phyloP scores from a whole-genome alignment of 495 filamentous ascomycete species.

The Hyaloscypha hepaticicola region DNA sequence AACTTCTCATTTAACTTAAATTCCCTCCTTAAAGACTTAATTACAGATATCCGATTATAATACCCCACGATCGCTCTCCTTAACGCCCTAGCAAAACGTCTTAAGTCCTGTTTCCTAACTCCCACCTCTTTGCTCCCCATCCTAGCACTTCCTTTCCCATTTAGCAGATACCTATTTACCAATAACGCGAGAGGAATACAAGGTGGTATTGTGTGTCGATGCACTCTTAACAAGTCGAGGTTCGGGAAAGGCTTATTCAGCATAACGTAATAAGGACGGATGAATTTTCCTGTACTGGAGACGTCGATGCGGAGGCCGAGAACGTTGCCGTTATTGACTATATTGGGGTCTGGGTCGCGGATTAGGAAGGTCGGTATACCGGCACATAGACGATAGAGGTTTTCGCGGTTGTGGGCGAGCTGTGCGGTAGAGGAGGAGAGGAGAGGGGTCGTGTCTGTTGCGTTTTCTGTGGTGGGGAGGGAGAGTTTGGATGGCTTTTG shows the following conservation, averaged over 20 bases:
- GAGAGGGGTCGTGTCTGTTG: constrained; percentile 34
- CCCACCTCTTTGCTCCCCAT: constrained; percentile 35
- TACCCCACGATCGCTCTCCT: constrained; percentile 62
- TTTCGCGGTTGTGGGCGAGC: constrained; percentile 52
- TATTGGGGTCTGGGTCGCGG: constrained; percentile 65
- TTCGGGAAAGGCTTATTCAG: constrained; percentile 50
- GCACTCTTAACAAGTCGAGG: constrained; percentile 46
- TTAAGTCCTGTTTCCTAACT: constrained; percentile 54
- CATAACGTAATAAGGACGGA: constrained; percentile 68
- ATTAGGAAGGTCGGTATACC: constrained; percentile 71
- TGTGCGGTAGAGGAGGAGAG: constrained; percentile 39
- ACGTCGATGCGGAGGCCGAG: constrained; percentile 74
- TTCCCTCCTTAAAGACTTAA: constrained; percentile 55
- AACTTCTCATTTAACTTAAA: constrained; percentile 37
- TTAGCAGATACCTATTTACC: constrained; percentile 54
- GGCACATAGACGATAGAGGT: constrained; percentile 68
- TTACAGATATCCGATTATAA: constrained; percentile 58
- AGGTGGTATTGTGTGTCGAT: constrained; percentile 69
- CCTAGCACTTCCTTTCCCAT: constrained; percentile 26
- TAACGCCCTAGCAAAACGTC: constrained; percentile 56
- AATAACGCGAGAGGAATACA: constrained; percentile 61
- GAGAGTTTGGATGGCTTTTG: constrained; percentile 17
- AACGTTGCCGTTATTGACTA: constrained; percentile 54
- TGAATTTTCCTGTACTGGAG: constrained; percentile 50
- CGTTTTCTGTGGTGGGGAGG: too few relatives aligned